Base-by-base conservation (phyloP, 495 filamentous ascomycete genomes). In the Hypoxylon trugodes region DNA sequence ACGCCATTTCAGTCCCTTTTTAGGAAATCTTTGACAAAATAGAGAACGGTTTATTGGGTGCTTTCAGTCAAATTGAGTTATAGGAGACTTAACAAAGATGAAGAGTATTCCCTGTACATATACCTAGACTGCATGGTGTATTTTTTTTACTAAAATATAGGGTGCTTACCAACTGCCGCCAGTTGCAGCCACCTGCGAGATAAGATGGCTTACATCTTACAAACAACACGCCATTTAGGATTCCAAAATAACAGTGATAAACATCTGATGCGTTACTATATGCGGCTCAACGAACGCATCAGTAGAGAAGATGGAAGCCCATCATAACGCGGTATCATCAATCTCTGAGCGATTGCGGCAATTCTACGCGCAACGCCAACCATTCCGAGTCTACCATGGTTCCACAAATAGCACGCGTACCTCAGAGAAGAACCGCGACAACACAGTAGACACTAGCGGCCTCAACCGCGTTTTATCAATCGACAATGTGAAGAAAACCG, bases 361-460 rank as follows among this genome's bases (percentile, higher is more conserved):
- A 6, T 88, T 84, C 74, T 82, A 84, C 70, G 68, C 79, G 4
- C 77, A 74, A 18, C 77, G 80, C 26, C 77, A 85, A 50, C 79
- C 84, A 1, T 92, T 89, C 69, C 82, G 88, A 8, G 89, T 92
- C 53, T 87, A 80, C 68, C 89, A 92, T 75, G 89, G 89, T 47
- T 85, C 86, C 0, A 91, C 89, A 15, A 91, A 91, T 69, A 89
- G 85, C 77, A 93, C 90, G 4, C 85, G 90, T 0, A 73, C 69
- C 2, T 65, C 74, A 2, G 55, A 66, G 10, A 69, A 75, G 36
- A 70, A 72, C 35, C 70, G 68, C 5, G 74, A 79, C 43, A 78
- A 82, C 42, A 79, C 79, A 6, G 74, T 89, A 38, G 84, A 91
- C 68, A 88, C 70, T 26, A 75, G 75, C 59, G 59, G 56, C 25